Evolutionary conservation across 2,329 filamentous ascomycete species (phyloP).

Genomic region (Anthostomella pinea): DNA sequence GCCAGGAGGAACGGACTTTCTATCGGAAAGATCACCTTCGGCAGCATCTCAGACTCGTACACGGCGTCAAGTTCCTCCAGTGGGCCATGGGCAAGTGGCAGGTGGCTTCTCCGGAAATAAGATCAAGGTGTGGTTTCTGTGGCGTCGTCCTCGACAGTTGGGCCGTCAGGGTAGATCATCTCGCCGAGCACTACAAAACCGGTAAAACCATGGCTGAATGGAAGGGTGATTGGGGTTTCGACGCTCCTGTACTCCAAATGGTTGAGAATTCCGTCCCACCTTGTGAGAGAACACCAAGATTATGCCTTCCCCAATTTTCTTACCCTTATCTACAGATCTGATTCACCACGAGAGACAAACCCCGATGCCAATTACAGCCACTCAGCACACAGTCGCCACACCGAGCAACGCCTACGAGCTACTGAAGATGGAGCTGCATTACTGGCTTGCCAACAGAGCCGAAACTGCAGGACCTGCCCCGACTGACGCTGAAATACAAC

Average conservation of each 20-base stretch:
- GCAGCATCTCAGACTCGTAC: slow-evolving; percentile 62
- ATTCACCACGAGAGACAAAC: slow-evolving; percentile 62
- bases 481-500: slow-evolving; percentile 51
- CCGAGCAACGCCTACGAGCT: slow-evolving; percentile 60
- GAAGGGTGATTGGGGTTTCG: slow-evolving; percentile 70
- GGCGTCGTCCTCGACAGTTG: slow-evolving; percentile 60
- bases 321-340: slow-evolving; percentile 48
- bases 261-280: slow-evolving; percentile 66
- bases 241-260: slow-evolving; percentile 57
- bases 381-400: slow-evolving; percentile 40
- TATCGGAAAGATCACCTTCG: slow-evolving; percentile 67
- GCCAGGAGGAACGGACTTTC: slow-evolving; percentile 59
- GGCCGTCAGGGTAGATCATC: slow-evolving; percentile 58
- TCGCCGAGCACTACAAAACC: slow-evolving; percentile 66
- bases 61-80: slow-evolving; percentile 57
- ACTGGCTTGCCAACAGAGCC: slow-evolving; percentile 46
- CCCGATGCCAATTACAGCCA: slow-evolving; percentile 52
- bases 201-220: slow-evolving; percentile 66
- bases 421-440: slow-evolving; percentile 55
- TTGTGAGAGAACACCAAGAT: slow-evolving; percentile 47
- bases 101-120: slow-evolving; percentile 56
- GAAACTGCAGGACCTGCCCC: slow-evolving; percentile 40
- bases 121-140: slow-evolving; percentile 65
- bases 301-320: slow-evolving; percentile 35
- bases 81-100: slow-evolving; percentile 68